Evolutionary conservation across 2,329 filamentous ascomycete species (phyloP).

Genomic region (Apiospora pterosperma): DNA sequence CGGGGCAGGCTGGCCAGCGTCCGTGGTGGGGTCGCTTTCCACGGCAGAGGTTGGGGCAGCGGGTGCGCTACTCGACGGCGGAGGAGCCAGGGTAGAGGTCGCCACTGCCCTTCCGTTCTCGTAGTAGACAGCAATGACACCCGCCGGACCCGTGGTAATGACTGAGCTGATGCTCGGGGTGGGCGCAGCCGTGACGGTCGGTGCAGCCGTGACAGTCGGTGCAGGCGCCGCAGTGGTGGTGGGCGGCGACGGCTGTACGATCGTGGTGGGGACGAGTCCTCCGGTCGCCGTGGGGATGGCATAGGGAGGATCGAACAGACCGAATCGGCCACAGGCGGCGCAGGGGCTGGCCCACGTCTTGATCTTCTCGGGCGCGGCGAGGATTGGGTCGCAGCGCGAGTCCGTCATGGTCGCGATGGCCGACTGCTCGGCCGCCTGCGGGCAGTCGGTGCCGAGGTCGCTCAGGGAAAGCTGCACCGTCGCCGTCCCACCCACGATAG

Average conservation of each 20-base stretch:
- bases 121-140: slow-evolving; percentile 10
- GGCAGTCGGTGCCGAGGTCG: slow-evolving; percentile 33
- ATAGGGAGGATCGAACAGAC: slow-evolving; percentile 37
- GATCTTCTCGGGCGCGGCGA: slow-evolving; percentile 27
- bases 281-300: slow-evolving; percentile 31
- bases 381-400: slow-evolving; percentile 29
- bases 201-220: slow-evolving; percentile 12
- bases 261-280: slow-evolving; percentile 18
- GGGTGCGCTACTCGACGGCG: neutral
- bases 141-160: neutral
- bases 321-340: slow-evolving; percentile 31
- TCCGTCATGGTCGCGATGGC: slow-evolving; percentile 26
- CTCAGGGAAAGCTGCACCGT: slow-evolving; percentile 29
- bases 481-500: slow-evolving; percentile 21
- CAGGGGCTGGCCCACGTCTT: slow-evolving; percentile 32
- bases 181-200: slow-evolving; percentile 1
- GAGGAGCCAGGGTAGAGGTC: slow-evolving; percentile 6
- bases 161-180: neutral
- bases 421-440: slow-evolving; percentile 20
- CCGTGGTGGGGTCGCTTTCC: neutral
- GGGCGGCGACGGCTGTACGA: slow-evolving; percentile 10
- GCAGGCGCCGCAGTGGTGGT: slow-evolving; percentile 13
- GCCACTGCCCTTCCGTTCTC: slow-evolving; percentile 10
- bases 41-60: neutral
- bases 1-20: neutral